Evolutionary conservation across 257 asterid genomes (phyloP).

Genomic region (Fraxinus excelsior): DNA sequence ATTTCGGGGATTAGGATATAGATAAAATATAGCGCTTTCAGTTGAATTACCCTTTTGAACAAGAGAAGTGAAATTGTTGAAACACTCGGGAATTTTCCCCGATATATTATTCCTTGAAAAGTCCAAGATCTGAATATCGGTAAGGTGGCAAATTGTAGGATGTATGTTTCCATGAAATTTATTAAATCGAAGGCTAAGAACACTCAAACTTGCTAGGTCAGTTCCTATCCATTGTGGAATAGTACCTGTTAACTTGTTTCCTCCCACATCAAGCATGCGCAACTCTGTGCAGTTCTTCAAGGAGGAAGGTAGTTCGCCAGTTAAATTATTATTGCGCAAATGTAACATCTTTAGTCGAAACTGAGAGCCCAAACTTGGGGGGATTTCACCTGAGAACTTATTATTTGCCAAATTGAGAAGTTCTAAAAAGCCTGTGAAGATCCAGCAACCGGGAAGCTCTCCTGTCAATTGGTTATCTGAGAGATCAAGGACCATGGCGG

Average conservation of each 20-base stretch:
- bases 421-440: neutral
- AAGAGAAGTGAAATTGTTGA: no score
- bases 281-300: neutral
- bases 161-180: neutral
- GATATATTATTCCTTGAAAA: neutral
- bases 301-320: conserved; percentile 22
- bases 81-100: no score
- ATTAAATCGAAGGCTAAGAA: no score
- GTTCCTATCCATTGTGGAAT: no score
- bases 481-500: conserved; percentile 11
- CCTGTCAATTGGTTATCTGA: conserved; percentile 25
- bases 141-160: neutral
- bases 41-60: no score
- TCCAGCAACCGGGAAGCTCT: conserved; percentile 29
- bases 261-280: no score
- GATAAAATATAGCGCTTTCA: no score
- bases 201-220: no score
- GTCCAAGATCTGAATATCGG: neutral
- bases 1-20: no score
- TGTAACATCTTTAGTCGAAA: neutral
- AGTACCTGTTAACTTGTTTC: no score
- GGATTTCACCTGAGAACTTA: neutral
- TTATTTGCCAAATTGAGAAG: neutral
- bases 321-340: conserved; percentile 19
- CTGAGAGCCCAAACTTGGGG: neutral